Conservation (phyloP, 73 alveolate species). For the Paramecium primaurelia region DNA sequence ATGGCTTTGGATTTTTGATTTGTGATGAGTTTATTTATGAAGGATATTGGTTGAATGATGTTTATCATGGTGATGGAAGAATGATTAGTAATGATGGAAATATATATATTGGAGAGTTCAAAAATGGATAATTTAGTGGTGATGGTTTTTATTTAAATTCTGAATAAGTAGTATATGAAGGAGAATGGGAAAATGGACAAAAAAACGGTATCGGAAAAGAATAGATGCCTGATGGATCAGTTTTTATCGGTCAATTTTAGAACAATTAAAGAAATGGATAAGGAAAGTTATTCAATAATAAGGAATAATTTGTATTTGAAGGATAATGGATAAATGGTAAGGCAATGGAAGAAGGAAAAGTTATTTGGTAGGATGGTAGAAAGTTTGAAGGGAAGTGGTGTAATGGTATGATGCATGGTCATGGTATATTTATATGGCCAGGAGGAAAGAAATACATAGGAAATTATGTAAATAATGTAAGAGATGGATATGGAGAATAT, state of each 20-base stretch:
- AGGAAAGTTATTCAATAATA: constrained; percentile 52
- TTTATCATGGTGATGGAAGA: constrained; percentile 87
- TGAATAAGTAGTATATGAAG: background rate
- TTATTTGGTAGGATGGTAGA: constrained; percentile 77
- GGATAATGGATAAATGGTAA: constrained; percentile 66
- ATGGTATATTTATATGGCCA: constrained; percentile 67
- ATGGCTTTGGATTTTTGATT: constrained; percentile 13
- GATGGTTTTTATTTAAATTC: constrained; percentile 17
- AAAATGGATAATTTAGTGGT: constrained; percentile 57
- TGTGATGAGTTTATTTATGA: constrained; percentile 83
- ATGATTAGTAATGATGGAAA: constrained; percentile 77
- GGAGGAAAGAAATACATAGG: constrained; percentile 82
- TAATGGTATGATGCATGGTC: constrained; percentile 73
- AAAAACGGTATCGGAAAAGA: constrained; percentile 41
- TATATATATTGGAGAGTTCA: constrained; percentile 68
- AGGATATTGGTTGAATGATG: constrained; percentile 86
- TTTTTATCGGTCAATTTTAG: background rate
- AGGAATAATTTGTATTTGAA: constrained; percentile 53
- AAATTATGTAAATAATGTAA: constrained; percentile 70
- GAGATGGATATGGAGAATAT: constrained; percentile 82
- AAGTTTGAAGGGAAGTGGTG: constrained; percentile 79
- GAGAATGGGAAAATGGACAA: constrained; percentile 29
- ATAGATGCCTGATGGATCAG: constrained; percentile 23
- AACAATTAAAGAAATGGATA: background rate
- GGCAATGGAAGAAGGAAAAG: constrained; percentile 70